phyloP scores from a whole-genome alignment of 2,329 filamentous ascomycete genomes.

The Parasarocladium wereldwijsianum region DNA sequence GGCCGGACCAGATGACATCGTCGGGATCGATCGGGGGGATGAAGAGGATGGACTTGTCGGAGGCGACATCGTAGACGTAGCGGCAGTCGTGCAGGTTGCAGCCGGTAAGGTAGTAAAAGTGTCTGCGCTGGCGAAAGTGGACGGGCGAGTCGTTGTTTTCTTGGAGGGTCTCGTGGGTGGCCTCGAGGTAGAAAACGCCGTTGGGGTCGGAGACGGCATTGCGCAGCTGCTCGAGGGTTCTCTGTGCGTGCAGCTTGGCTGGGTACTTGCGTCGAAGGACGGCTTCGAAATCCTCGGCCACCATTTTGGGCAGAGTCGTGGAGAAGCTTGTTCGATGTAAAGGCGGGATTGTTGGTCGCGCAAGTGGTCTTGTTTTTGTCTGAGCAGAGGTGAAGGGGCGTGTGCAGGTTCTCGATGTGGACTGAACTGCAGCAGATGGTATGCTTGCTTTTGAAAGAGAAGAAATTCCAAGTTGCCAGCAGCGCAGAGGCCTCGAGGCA shows the following conservation, averaged over 20 bases:
- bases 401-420: no score
- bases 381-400: no score
- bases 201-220: slow-evolving; percentile 45
- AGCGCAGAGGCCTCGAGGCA: no score
- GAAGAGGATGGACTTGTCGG: slow-evolving; percentile 66
- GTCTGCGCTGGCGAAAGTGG: slow-evolving; percentile 77
- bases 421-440: no score
- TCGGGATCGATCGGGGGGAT: slow-evolving; percentile 83
- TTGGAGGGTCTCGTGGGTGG: slow-evolving; percentile 62
- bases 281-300: slow-evolving; percentile 29
- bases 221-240: slow-evolving; percentile 67
- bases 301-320: slow-evolving; percentile 12
- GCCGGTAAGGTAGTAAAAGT: slow-evolving; percentile 91
- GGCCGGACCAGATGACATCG: slow-evolving; percentile 82
- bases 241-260: slow-evolving; percentile 72
- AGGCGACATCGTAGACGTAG: slow-evolving; percentile 65
- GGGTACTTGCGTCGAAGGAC: slow-evolving; percentile 55
- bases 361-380: no score
- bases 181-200: slow-evolving; percentile 80
- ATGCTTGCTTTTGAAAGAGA: no score
- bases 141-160: slow-evolving; percentile 81
- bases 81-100: slow-evolving; percentile 67
- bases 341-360: background rate
- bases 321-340: background rate
- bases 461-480: no score